Percentiles rank a stretch among this genome's conserved stretches.
Evolutionary conservation across 2,329 filamentous ascomycete genomes (phyloP).

Genomic region (Talaromyces pinophilus): DNA sequence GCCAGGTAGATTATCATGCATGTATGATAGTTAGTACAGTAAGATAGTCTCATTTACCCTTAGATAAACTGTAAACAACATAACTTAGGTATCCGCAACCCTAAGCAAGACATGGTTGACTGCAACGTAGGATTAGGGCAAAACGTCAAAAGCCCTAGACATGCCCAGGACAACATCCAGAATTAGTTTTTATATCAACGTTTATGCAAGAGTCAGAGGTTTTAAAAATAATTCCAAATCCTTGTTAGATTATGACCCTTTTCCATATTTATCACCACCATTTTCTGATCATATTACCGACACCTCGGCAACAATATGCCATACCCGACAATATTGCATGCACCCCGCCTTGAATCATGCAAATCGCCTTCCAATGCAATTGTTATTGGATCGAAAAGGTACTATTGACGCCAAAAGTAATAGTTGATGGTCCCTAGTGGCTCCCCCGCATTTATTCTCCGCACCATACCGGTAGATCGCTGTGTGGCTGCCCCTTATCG

Average conservation of each 20-base stretch:
- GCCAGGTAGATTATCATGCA: background rate
- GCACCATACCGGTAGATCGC: background rate
- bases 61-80: background rate
- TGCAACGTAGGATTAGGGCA: background rate
- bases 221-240: background rate
- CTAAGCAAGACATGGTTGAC: background rate
- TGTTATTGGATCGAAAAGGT: background rate
- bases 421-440: background rate
- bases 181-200: background rate
- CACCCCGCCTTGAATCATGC: background rate
- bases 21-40: background rate
- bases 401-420: conserved; percentile 1
- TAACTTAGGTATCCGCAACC: background rate
- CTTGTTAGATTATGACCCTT: background rate
- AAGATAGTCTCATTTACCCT: background rate
- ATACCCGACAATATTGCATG: background rate
- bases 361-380: too few relatives aligned
- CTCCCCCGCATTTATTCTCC: conserved; percentile 18
- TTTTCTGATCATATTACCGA: background rate
- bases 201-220: background rate
- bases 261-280: background rate
- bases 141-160: background rate
- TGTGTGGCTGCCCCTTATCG: background rate
- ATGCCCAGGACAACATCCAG: background rate
- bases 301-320: background rate